Evolutionary conservation across 2,329 filamentous ascomycete species (phyloP).

Genomic region (Fusarium temperatum): DNA sequence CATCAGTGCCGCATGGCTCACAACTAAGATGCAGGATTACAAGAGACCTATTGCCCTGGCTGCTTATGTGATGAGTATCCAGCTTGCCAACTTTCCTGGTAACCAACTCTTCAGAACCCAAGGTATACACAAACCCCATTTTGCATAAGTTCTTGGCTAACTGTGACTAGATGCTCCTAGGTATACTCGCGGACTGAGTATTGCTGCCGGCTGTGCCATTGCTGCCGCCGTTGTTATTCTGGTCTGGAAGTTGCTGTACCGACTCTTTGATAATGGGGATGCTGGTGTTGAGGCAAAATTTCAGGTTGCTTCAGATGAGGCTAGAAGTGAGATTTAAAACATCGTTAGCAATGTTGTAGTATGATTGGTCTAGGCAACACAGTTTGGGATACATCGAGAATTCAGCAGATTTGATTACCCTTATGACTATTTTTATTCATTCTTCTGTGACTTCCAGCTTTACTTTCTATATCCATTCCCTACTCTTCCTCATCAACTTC

Average conservation of each 20-base stretch:
- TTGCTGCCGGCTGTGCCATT: constrained; percentile 40
- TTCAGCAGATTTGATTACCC: not conserved
- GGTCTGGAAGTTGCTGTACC: constrained; percentile 44
- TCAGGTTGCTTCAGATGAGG: not conserved
- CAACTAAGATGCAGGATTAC: constrained; percentile 43
- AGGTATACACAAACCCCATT: constrained; percentile 14
- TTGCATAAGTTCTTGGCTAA: not conserved
- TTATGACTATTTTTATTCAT: not conserved
- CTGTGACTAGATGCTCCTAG: constrained; percentile 36
- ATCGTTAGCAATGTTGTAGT: not conserved
- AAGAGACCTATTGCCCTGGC: constrained; percentile 43
- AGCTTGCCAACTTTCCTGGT: constrained; percentile 44
- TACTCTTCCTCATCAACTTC: not conserved
- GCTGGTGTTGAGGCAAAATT: constrained; percentile 33
- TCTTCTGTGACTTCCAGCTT: not conserved
- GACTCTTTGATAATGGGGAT: constrained; percentile 42
- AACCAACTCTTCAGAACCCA: constrained; percentile 43
- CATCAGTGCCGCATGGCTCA: constrained; percentile 45
- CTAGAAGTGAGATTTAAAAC: not conserved
- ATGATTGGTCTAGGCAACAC: no score
- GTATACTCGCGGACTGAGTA: constrained; percentile 38
- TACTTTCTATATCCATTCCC: no score
- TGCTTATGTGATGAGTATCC: constrained; percentile 46
- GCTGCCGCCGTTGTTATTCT: constrained; percentile 39
- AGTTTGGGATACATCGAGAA: fast-evolving